Evolutionary conservation across 371 early-diverging fungal genomes (phyloP), one percentile per base, ranked within the genome.

Genomic region (Chytridiales sp.): DNA sequence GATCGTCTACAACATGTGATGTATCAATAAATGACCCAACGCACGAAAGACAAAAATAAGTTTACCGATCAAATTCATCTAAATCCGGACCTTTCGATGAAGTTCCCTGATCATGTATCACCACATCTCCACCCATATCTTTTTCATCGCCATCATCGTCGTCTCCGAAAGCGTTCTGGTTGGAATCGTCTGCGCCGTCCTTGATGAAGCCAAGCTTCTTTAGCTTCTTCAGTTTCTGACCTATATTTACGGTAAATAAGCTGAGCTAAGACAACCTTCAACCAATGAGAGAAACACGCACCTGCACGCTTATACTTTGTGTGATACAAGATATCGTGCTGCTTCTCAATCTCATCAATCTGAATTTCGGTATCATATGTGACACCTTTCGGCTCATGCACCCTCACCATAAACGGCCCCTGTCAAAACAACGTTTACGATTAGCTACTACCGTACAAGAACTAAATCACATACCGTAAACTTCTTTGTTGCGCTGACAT

Each of bases 371-470:
- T 94, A 59, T 95, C 96, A 66, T 93, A 96, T 0, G 91, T 90
- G 1, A 88, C 90, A 26, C 93, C 94, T 48, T 91, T 89, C 0
- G 98, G 94, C 75, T 96, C 98, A 49, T 93, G 92, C 30, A 96
- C 87, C 9, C 93, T 84, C 5, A 92, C 89, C 4, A 89, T 90
- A 70, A 97, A 81, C 26, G 90, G 88, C 2, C 98, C 98, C 42
- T 84, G 79, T 80, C 83, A 3, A 48, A 13, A 29, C 0, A 44
- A 19, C 3, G 19, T 13, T 62, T 35, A 42, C 4, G 22, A 51
- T 35, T 22, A 31, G 19, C 17, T 22, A 47, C 24, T n/a, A 19
- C 34, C 1, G 15, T 38, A 3, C 11, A 30, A 47, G 3, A 48
- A 52, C 19, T 5, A 51, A 4, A 31, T 9, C n/a, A 47, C 62